Base-by-base conservation (phyloP, 148 eudicot genomes). In the Rhododendron mucronatum region DNA sequence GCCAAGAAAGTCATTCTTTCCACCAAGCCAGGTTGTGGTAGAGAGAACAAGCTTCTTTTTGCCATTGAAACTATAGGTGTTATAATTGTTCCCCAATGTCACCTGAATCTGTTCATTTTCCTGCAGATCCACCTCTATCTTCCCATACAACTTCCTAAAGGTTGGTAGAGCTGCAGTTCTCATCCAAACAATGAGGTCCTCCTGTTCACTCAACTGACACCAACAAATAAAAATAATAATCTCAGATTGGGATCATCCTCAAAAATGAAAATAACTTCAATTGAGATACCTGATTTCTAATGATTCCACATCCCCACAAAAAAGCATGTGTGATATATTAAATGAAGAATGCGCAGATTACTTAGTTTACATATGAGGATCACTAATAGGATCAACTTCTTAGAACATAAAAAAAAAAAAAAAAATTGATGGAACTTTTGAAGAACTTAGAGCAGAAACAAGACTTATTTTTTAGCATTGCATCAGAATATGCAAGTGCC, bases 141-240 rank as follows among this genome's bases (percentile, higher is more conserved):
- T 95, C 81, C 98, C 99, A 59, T 94, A 95, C 84, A 96, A 83
- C 90, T 96, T 96, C 87, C 99, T 94, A 80, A 96, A 95, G 33
- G 98, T 96, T 53, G 99, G 98, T 84, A 95, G 97, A 82, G 99
- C 97, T 11, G 98, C 97, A 47, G 99, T 95, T 87, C 99, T 90
- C 99, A 96, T 96, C 99, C 99, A 95, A 79, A 95, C 99, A 87
- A 96, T 95, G 30, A 96, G 96, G 87, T 92, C 97, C 90, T 96
- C 98, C 84, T 95, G 98, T 89, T 92, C 79, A 83, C 94, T 94
- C 86, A 96, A 89, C 99, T 96, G 94, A 89, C 71, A 74, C 83
- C 30, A 78, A 59, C 67, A 39, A 84, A 65, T 65, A 65, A 26
- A 65, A n/a, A 63, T 0, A 26, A 65, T 18, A 59, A 18, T 18